A percentile compares a stretch with the other conserved stretches of the same genome.
These are phyloP conservation scores for Cryptosporidium ubiquitum DNA, from an alignment of 169 alveolate genomes.

Conservation along the genomic window DNA sequence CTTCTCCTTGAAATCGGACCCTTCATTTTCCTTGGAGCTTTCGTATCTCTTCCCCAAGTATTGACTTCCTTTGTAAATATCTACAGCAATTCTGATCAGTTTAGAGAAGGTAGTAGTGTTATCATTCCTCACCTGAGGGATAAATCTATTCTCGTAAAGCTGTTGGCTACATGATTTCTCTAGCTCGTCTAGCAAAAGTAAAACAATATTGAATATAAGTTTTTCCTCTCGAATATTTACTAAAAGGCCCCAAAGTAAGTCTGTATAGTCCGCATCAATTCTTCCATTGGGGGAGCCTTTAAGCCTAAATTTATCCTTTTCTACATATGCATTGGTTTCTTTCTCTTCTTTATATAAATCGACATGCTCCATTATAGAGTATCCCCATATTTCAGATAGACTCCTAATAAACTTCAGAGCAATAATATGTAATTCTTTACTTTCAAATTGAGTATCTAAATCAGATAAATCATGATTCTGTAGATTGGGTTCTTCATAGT, in stretches of 20 bases:
- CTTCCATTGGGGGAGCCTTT: not conserved
- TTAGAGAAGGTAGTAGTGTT: conserved; percentile 23
- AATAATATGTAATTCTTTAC: not conserved
- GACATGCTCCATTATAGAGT: conserved; percentile 15
- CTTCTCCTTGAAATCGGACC: not conserved
- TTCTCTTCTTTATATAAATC: conserved; percentile 14
- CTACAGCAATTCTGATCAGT: conserved; percentile 4
- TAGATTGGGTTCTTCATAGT: not conserved
- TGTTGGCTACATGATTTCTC: conserved; percentile 11
- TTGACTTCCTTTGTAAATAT: not conserved
- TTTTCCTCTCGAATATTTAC: not conserved
- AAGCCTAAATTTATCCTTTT: not conserved
- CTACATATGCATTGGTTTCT: not conserved
- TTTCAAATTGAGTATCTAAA: not conserved
- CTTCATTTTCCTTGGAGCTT: not conserved
- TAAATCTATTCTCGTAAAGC: not conserved
- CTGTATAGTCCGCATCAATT: conserved; percentile 35
- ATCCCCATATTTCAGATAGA: conserved; percentile 23
- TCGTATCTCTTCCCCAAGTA: not conserved
- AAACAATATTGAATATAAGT: not conserved
- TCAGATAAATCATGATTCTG: not conserved
- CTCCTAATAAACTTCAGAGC: conserved; percentile 5
- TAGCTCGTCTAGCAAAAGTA: not conserved
- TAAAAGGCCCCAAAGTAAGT: conserved; percentile 31
- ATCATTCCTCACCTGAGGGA: conserved; percentile 33